phyloP scores from a whole-genome alignment of 2,329 filamentous ascomycete genomes.

The Monilinia fructicola region DNA sequence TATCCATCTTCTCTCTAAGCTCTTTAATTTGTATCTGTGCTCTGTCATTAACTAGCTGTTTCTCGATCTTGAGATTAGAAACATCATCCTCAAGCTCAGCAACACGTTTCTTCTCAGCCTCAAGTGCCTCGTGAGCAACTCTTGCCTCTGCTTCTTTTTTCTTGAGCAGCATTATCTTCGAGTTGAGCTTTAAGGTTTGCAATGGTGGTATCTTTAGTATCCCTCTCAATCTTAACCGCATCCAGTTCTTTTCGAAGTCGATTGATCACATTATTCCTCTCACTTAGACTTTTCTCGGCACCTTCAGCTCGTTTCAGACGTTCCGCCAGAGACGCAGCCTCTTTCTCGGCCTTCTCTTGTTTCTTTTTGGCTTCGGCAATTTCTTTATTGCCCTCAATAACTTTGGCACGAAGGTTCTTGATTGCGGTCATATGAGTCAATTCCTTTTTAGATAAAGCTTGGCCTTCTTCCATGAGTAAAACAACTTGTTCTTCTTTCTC shows the following conservation, averaged over 20 bases:
- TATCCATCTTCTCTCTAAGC: constrained; percentile 69
- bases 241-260: constrained; percentile 59
- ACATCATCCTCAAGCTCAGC: constrained; percentile 57
- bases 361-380: constrained; percentile 58
- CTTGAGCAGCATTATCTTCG: constrained; percentile 64
- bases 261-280: constrained; percentile 52
- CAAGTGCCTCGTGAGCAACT: constrained; percentile 64
- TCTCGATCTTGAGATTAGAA: constrained; percentile 72
- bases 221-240: constrained; percentile 60
- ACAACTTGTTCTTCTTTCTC: constrained; percentile 92
- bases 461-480: constrained; percentile 86
- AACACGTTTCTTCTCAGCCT: constrained; percentile 60
- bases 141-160: constrained; percentile 67
- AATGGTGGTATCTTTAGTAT: constrained; percentile 63
- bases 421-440: constrained; percentile 80
- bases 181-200: constrained; percentile 69
- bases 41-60: constrained; percentile 70
- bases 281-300: constrained; percentile 55
- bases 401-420: constrained; percentile 72
- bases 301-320: constrained; percentile 52
- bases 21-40: constrained; percentile 67
- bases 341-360: constrained; percentile 57
- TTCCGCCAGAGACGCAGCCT: constrained; percentile 49
- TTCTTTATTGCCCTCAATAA: constrained; percentile 65
- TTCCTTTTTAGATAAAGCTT: constrained; percentile 81